Conservation (phyloP, 2,329 filamentous ascomycete species). For the Diaporthe velutina region DNA sequence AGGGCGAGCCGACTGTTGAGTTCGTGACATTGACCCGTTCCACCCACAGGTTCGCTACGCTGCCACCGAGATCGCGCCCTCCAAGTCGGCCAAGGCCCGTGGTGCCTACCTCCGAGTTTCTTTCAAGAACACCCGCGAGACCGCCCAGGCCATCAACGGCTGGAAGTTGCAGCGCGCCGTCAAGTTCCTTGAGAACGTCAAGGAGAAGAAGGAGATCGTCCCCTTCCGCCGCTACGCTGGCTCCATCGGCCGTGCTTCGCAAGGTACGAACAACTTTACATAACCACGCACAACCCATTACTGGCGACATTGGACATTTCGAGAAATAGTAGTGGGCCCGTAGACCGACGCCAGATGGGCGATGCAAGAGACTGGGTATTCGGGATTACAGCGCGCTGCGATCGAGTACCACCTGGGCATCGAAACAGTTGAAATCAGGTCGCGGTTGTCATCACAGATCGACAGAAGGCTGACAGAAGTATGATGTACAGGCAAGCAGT, state of each 20-base stretch:
- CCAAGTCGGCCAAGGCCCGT: conserved; percentile 97
- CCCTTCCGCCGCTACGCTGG: conserved; percentile 98
- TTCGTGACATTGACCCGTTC: conserved; percentile 35
- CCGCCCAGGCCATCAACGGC: conserved; percentile 98
- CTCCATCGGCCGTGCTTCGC: conserved; percentile 93
- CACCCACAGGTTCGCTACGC: conserved; percentile 89
- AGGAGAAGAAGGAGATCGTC: conserved; percentile 96
- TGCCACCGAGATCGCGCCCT: conserved; percentile 85
- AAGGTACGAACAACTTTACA: conserved; percentile 80
- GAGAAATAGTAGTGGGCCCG: neutral
- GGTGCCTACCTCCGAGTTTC: conserved; percentile 99
- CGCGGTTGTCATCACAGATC: too few relatives aligned
- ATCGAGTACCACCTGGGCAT: neutral
- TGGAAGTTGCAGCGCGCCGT: conserved; percentile 97
- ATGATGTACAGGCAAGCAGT: conserved; percentile 85
- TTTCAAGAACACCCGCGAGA: conserved; percentile 99
- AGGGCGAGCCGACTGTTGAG: conserved; percentile 21
- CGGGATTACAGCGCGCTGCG: neutral
- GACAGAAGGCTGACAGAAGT: conserved; percentile 13
- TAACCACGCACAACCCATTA: neutral
- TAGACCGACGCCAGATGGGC: neutral
- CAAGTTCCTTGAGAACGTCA: conserved; percentile 98
- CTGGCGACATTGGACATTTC: neutral
- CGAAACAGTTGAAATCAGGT: neutral
- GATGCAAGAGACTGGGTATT: neutral